A percentile compares a stretch with the other conserved stretches of the same genome.
Evolutionary conservation across 805 yeast genomes (phyloP).

Genomic region (Wickerhamomyces canadensis): DNA sequence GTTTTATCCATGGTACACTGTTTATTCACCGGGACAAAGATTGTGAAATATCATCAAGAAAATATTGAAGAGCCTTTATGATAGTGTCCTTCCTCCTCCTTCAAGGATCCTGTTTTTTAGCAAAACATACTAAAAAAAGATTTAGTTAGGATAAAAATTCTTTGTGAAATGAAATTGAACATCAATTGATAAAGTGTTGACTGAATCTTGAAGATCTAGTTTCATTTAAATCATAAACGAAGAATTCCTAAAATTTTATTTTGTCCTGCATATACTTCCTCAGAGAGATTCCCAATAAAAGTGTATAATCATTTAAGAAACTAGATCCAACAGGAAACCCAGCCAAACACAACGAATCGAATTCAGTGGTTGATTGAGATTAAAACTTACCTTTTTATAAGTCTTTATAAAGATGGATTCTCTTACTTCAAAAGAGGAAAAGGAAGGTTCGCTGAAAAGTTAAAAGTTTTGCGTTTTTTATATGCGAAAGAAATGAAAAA

Average conservation of each 20-base stretch:
- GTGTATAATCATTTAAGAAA: slow-evolving; percentile 28
- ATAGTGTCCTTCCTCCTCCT: background rate
- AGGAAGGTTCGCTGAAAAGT: too few relatives aligned
- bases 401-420: too few relatives aligned
- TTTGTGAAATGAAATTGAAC: background rate
- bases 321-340: background rate
- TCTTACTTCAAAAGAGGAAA: too few relatives aligned
- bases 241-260: slow-evolving; percentile 60
- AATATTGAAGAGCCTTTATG: background rate
- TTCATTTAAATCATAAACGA: slow-evolving; percentile 57
- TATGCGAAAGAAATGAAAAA: too few relatives aligned
- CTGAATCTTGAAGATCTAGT: background rate
- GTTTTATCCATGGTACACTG: slow-evolving; percentile 80
- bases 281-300: slow-evolving; percentile 40
- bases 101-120: too few relatives aligned
- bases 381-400: too few relatives aligned
- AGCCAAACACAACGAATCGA: background rate
- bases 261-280: slow-evolving; percentile 78
- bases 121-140: slow-evolving; percentile 1
- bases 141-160: slow-evolving; percentile 1
- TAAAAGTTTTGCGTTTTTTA: too few relatives aligned
- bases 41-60: slow-evolving; percentile 18
- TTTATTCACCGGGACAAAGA: slow-evolving; percentile 41
- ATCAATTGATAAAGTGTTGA: background rate
- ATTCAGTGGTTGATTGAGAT: too few relatives aligned